phyloP scores from a whole-genome alignment of 208 protist species.

The Spongospora subterranea region DNA sequence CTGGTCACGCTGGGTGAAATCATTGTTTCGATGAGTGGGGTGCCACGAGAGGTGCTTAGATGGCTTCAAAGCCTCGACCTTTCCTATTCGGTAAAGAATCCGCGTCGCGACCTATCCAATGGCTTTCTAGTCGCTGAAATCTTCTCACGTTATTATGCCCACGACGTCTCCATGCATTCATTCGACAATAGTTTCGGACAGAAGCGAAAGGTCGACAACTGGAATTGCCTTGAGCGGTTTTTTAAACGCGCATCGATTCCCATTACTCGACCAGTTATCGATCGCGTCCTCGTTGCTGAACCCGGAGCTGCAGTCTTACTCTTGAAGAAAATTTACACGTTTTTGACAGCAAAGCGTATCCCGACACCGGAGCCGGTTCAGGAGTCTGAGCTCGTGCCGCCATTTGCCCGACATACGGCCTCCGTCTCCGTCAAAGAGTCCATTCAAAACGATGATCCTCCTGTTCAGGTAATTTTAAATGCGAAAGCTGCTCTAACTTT shows the following conservation, averaged over 20 bases:
- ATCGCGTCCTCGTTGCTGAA: slow-evolving; percentile 80
- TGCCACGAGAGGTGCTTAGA: slow-evolving; percentile 84
- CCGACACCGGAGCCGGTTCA: background rate
- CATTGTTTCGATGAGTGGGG: slow-evolving; percentile 63
- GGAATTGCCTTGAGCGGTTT: slow-evolving; percentile 76
- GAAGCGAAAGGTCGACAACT: slow-evolving; percentile 84
- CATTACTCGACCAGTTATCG: slow-evolving; percentile 79
- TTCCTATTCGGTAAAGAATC: slow-evolving; percentile 78
- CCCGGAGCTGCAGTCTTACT: slow-evolving; percentile 73
- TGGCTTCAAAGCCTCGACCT: slow-evolving; percentile 88
- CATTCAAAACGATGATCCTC: slow-evolving; percentile 53
- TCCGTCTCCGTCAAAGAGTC: slow-evolving; percentile 49
- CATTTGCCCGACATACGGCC: slow-evolving; percentile 67
- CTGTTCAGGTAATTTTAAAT: slow-evolving; percentile 21
- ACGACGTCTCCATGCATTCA: slow-evolving; percentile 85
- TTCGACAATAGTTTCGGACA: slow-evolving; percentile 82
- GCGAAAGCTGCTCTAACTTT: background rate
- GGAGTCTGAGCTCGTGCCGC: slow-evolving; percentile 59
- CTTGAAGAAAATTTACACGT: slow-evolving; percentile 65
- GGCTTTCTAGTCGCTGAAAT: slow-evolving; percentile 89
- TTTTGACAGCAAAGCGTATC: slow-evolving; percentile 67
- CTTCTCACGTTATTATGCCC: slow-evolving; percentile 85
- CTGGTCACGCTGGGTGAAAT: background rate
- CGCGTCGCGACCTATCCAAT: slow-evolving; percentile 86
- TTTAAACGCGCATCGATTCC: slow-evolving; percentile 72